Evolutionary conservation across 176 grass and related monocot genomes (phyloP).

Genomic region (Oryza meridionalis): DNA sequence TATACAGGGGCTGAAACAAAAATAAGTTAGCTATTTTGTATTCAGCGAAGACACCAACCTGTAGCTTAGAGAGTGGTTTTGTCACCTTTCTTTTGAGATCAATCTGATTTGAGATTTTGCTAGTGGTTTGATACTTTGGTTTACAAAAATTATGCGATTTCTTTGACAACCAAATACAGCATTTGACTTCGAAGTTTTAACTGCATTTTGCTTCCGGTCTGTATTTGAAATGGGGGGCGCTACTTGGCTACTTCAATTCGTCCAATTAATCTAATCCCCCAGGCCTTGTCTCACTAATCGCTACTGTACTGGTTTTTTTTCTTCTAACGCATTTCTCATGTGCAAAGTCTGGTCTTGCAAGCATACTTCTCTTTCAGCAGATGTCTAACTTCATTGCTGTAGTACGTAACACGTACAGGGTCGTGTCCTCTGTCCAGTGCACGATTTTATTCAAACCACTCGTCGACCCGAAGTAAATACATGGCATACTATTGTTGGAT

Average conservation of each 20-base stretch:
- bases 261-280: background rate
- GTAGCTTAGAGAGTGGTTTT: no score
- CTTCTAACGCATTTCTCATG: background rate
- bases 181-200: background rate
- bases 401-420: background rate
- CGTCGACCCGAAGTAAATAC: background rate
- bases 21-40: background rate
- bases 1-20: no score
- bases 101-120: background rate
- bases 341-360: no score
- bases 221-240: background rate
- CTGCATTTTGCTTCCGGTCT: background rate
- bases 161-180: background rate
- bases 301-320: background rate
- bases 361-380: background rate
- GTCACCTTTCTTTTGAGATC: background rate
- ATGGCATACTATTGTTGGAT: background rate
- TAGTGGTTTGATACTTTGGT: background rate
- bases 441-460: background rate
- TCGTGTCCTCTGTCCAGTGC: background rate
- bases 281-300: background rate
- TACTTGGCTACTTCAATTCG: background rate
- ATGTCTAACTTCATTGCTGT: background rate
- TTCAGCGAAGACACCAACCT: background rate
- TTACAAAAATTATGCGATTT: background rate